phyloP scores from a whole-genome alignment of 371 early-diverging fungal species.

The Phascolomyces articulosus region DNA sequence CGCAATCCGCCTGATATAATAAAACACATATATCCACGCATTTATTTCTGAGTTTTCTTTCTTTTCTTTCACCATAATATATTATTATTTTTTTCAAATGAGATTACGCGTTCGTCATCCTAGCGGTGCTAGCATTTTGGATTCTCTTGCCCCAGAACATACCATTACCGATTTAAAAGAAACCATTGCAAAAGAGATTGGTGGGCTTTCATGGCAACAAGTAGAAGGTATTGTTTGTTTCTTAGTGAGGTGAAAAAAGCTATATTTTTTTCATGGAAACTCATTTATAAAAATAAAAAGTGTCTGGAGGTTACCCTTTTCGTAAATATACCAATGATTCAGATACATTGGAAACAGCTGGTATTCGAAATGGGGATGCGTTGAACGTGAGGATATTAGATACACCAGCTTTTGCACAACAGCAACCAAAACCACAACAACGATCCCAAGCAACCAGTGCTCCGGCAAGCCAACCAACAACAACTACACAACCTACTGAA shows the following conservation, averaged over 20 bases:
- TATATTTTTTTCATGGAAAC: too few species aligned
- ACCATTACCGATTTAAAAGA: constrained; percentile 11
- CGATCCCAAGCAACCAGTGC: too few species aligned
- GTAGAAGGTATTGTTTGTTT: constrained; percentile 17
- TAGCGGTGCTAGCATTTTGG: constrained; percentile 17
- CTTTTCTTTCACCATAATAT: background rate
- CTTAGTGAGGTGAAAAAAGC: background rate
- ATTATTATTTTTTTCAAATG: constrained; percentile 4
- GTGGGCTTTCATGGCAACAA: background rate
- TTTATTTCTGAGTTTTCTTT: background rate
- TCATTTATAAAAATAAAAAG: too few species aligned
- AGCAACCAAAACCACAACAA: background rate
- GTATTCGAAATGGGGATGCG: constrained; percentile 41
- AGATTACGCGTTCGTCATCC: constrained; percentile 31
- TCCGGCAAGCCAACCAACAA: background rate
- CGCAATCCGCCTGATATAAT: too few species aligned
- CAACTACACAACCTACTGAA: constrained; percentile 1
- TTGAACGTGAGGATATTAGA: constrained; percentile 29
- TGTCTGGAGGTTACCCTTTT: constrained; percentile 51
- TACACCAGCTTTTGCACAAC: background rate
- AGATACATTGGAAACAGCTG: constrained; percentile 15
- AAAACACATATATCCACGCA: too few species aligned
- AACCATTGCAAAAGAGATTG: constrained; percentile 10
- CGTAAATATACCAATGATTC: constrained; percentile 25
- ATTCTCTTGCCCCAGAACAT: constrained; percentile 13